Percentiles rank a stretch among this genome's conserved stretches.
phyloP scores from a whole-genome alignment of 1,139 yeast species.

The Blastobotrys proliferans region DNA sequence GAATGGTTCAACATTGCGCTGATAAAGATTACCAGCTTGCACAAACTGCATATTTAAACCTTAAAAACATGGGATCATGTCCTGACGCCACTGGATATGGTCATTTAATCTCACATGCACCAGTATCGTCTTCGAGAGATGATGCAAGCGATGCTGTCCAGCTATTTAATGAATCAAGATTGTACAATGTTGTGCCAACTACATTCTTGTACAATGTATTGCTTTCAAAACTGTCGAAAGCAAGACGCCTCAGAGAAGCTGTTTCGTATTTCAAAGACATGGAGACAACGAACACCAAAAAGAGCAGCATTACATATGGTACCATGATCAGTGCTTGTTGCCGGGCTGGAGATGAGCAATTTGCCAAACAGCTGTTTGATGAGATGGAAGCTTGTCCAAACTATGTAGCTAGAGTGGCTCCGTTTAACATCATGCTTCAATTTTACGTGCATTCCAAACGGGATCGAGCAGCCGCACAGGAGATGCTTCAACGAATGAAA shows the following conservation, averaged over 20 bases:
- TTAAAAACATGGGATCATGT: conserved; percentile 32
- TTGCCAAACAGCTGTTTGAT: conserved; percentile 34
- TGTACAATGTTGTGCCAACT: conserved; percentile 29
- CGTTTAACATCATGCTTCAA: conserved; percentile 40
- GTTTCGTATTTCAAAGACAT: conserved; percentile 33
- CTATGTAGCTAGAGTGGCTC: conserved; percentile 36
- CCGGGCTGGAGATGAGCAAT: conserved; percentile 35
- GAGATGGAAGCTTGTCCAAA: conserved; percentile 35
- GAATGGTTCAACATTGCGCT: conserved; percentile 26
- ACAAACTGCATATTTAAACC: conserved; percentile 26
- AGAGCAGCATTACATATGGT: conserved; percentile 38
- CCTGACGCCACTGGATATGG: conserved; percentile 40
- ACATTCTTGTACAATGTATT: conserved; percentile 39
- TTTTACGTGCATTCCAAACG: conserved; percentile 35
- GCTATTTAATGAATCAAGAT: conserved; percentile 37
- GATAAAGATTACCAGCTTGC: conserved; percentile 27
- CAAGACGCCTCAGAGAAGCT: conserved; percentile 36
- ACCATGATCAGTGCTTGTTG: conserved; percentile 40
- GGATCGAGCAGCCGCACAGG: conserved; percentile 35
- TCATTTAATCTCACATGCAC: conserved; percentile 31
- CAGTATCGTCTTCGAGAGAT: conserved; percentile 27
- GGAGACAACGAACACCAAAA: conserved; percentile 29
- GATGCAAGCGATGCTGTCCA: conserved; percentile 35
- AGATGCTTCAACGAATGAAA: conserved; percentile 31
- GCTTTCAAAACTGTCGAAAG: conserved; percentile 37